Conservation (phyloP, 352 stramenopile genomes). For the Globisporangium spinosum region DNA sequence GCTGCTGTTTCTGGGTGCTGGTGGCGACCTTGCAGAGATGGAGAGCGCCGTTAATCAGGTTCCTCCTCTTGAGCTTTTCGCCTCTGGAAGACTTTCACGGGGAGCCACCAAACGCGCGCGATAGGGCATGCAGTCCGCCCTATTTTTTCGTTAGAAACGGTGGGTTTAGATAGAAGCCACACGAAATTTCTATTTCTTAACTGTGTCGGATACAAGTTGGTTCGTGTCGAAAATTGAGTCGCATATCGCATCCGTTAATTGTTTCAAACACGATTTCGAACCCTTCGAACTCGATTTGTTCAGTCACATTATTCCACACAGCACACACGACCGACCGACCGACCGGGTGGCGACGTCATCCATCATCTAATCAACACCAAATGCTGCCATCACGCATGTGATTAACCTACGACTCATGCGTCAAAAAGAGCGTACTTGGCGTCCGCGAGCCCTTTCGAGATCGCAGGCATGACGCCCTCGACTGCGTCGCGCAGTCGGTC, state of each 20-base stretch:
- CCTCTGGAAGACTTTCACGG: constrained; percentile 11
- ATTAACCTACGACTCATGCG: constrained; percentile 22
- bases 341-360: too few relatives aligned
- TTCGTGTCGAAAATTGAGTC: too few relatives aligned
- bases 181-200: neutral
- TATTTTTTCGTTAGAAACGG: constrained; percentile 3
- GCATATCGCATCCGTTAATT: too few relatives aligned
- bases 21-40: neutral
- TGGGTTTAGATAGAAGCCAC: neutral
- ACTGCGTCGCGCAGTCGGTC: constrained; percentile 45
- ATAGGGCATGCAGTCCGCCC: neutral
- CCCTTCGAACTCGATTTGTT: neutral
- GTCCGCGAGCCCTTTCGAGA: constrained; percentile 56
- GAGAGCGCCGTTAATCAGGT: constrained; percentile 14
- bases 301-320: too few relatives aligned
- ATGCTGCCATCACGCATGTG: neutral
- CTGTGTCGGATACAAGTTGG: too few relatives aligned
- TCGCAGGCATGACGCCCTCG: constrained; percentile 34
- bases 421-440: constrained; percentile 69
- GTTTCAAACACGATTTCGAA: neutral
- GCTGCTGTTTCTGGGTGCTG: neutral
- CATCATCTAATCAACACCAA: neutral
- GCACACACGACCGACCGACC: too few relatives aligned
- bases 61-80: constrained; percentile 8
- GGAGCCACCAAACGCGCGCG: constrained; percentile 14